phyloP scores from a whole-genome alignment of 768 basidiomycete species.

The Hebeloma cylindrosporum region DNA sequence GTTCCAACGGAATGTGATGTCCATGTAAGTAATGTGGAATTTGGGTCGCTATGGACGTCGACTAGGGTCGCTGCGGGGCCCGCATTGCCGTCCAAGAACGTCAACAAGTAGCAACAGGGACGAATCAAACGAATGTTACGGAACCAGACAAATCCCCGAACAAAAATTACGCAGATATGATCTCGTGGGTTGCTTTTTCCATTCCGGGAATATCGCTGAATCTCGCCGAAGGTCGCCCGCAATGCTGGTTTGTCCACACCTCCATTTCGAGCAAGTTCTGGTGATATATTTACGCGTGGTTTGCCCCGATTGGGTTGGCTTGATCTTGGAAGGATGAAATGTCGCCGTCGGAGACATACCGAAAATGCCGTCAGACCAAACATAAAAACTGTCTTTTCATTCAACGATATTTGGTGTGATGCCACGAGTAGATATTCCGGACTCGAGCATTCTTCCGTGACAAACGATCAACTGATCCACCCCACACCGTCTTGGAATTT shows the following conservation, averaged over 20 bases:
- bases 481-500: conserved; percentile 24
- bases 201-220: conserved; percentile 38
- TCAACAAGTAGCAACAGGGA: conserved; percentile 24
- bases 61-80: conserved; percentile 26
- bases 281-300: conserved; percentile 46
- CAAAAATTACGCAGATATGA: conserved; percentile 34
- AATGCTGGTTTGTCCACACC: conserved; percentile 16
- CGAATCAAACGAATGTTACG: no score
- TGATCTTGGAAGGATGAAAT: conserved; percentile 30
- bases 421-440: conserved; percentile 29
- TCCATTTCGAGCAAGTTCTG: conserved; percentile 39
- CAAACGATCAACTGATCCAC: conserved; percentile 33
- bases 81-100: conserved; percentile 20
- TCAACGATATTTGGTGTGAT: conserved; percentile 21
- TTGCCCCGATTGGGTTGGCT: conserved; percentile 39
- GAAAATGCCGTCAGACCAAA: conserved; percentile 31
- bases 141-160: conserved; percentile 33
- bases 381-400: conserved; percentile 24
- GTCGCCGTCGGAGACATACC: conserved; percentile 36
- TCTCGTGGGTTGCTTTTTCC: conserved; percentile 35
- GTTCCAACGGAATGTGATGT: conserved; percentile 15
- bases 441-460: conserved; percentile 27
- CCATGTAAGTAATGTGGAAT: conserved; percentile 7
- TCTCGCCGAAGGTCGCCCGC: conserved; percentile 46
- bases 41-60: conserved; percentile 29